These are phyloP conservation scores for Fusarium heterosporum DNA, from an alignment of 2,329 filamentous ascomycete species.

Conservation along the genomic window DNA sequence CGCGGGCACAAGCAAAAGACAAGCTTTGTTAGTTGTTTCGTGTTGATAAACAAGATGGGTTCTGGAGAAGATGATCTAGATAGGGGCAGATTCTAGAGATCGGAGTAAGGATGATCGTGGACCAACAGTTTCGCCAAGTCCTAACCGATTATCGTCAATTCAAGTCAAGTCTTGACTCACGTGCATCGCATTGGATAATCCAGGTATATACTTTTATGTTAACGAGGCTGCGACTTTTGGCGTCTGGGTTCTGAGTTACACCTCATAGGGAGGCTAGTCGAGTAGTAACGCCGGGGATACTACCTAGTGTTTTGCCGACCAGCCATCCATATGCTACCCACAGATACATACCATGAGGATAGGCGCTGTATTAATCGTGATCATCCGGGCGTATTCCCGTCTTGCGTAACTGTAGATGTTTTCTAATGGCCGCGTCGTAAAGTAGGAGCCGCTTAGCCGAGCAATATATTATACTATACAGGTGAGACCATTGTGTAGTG, in stretches of 20 bases:
- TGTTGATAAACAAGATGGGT: constrained; percentile 15
- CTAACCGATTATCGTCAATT: neutral
- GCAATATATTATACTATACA: neutral
- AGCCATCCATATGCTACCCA: neutral
- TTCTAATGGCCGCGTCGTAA: constrained; percentile 3
- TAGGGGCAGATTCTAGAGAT: constrained; percentile 7
- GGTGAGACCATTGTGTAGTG: constrained; percentile 6
- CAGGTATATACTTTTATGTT: neutral
- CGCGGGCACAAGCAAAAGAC: neutral
- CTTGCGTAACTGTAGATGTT: constrained; percentile 5
- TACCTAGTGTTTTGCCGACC: constrained; percentile 8
- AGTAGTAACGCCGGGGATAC: constrained; percentile 24
- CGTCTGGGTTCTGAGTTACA: constrained; percentile 7
- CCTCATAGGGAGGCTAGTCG: constrained; percentile 11
- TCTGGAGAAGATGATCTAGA: neutral
- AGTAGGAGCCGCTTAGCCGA: constrained; percentile 20
- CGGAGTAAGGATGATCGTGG: neutral
- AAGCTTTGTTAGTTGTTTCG: constrained; percentile 28
- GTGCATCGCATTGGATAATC: neutral
- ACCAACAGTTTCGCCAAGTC: constrained; percentile 12
- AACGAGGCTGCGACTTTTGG: neutral
- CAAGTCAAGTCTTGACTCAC: neutral
- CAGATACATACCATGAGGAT: constrained; percentile 21
- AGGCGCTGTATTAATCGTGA: constrained; percentile 5
- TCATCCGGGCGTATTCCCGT: constrained; percentile 22